Conservation (phyloP, 306 rosid species). For the Citrullus amarus region DNA sequence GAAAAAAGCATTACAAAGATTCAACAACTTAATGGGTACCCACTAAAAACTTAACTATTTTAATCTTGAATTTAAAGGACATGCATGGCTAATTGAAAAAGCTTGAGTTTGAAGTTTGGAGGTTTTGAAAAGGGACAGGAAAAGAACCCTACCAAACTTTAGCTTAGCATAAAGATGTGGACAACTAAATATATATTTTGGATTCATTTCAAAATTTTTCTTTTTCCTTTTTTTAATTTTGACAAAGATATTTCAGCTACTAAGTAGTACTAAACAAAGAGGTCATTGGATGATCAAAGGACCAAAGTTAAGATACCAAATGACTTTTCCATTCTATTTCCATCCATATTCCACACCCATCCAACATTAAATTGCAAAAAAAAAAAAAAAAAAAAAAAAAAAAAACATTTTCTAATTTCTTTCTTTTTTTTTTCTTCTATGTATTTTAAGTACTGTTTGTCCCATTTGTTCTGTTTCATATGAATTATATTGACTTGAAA, state of each 20-base stretch:
- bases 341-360: not conserved
- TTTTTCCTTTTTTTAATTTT: not conserved
- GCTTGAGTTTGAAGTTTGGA: not conserved
- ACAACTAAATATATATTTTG: not conserved
- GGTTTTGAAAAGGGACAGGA: not conserved
- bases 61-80: not conserved
- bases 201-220: not conserved
- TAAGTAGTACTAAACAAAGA: not conserved
- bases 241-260: constrained; percentile 1
- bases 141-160: not conserved
- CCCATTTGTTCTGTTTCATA: not conserved
- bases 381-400: too few relatives aligned
- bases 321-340: not conserved
- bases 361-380: not conserved
- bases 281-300: not conserved
- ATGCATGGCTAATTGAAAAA: not conserved
- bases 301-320: not conserved
- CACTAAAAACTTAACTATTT: too few relatives aligned
- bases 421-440: not conserved
- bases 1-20: too few relatives aligned
- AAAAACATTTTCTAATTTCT: too few relatives aligned
- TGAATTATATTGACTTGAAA: not conserved
- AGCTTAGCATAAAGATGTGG: not conserved
- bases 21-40: too few relatives aligned
- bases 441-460: not conserved